Conservation (phyloP, 495 filamentous ascomycete genomes). For the Podospora pseudocomata region DNA sequence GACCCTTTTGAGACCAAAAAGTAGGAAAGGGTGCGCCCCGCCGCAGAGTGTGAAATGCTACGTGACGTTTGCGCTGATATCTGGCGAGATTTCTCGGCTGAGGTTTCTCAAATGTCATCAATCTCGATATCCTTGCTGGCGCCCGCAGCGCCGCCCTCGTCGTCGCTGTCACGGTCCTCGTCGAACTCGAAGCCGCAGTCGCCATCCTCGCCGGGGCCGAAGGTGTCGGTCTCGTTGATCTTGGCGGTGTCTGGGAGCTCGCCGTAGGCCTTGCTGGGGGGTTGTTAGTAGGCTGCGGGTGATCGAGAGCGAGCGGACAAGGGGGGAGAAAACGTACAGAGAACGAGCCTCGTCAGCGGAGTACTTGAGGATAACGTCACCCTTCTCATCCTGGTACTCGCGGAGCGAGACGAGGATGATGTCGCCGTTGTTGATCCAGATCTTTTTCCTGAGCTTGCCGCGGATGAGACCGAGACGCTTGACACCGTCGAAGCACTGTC, state of each 20-base stretch:
- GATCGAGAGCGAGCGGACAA: too few relatives aligned
- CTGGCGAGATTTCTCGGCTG: not conserved
- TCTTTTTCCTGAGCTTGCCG: conserved; percentile 97
- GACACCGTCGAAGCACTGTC: conserved; percentile 89
- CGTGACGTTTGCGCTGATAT: conserved; percentile 2
- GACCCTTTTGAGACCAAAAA: conserved; percentile 8
- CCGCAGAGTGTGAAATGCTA: not conserved
- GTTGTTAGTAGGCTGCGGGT: conserved; percentile 13
- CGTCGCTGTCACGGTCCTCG: conserved; percentile 78
- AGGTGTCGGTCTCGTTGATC: conserved; percentile 53
- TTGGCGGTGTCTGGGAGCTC: conserved; percentile 96
- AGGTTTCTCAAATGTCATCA: conserved; percentile 60
- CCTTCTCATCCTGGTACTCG: conserved; percentile 99
- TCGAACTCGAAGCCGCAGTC: conserved; percentile 84
- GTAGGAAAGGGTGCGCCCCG: conserved; percentile 20
- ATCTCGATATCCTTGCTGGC: conserved; percentile 65
- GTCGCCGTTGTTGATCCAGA: conserved; percentile 98
- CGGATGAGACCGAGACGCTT: conserved; percentile 81
- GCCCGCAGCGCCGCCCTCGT: conserved; percentile 55
- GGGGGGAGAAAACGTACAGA: conserved; percentile 42
- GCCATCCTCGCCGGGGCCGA: conserved; percentile 49
- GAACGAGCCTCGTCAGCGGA: conserved; percentile 92
- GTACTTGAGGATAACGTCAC: conserved; percentile 99
- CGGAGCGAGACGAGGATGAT: conserved; percentile 96
- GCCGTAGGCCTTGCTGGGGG: conserved; percentile 76